Evolutionary conservation across 2,329 filamentous ascomycete genomes (phyloP).

Genomic region (Aspergillus cejpii): DNA sequence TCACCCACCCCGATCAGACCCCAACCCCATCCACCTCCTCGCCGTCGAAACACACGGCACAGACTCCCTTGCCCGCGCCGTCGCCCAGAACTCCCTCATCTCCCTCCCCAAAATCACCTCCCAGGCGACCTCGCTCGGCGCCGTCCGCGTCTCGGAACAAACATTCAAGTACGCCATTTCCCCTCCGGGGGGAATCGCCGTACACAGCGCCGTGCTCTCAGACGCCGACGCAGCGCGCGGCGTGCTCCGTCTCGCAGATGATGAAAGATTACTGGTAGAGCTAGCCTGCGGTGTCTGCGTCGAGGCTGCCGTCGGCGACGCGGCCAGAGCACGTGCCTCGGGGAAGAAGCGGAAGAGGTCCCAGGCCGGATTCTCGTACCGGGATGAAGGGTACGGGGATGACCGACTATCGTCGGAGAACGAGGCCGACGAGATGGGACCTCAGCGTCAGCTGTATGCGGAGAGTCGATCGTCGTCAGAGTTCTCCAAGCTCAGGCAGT

Average conservation of each 20-base stretch:
- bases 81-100: slow-evolving; percentile 51
- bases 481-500: slow-evolving; percentile 49
- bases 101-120: slow-evolving; percentile 66
- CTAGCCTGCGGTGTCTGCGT: slow-evolving; percentile 76
- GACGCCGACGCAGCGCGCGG: slow-evolving; percentile 76
- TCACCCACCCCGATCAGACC: neutral
- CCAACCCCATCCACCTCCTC: slow-evolving; percentile 49
- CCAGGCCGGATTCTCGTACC: slow-evolving; percentile 8
- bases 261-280: slow-evolving; percentile 76
- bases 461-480: slow-evolving; percentile 7
- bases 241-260: slow-evolving; percentile 69
- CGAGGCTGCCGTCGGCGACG: slow-evolving; percentile 42
- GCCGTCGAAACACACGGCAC: slow-evolving; percentile 72
- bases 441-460: too few relatives aligned
- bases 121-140: slow-evolving; percentile 67
- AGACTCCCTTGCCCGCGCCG: slow-evolving; percentile 59
- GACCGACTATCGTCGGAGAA: slow-evolving; percentile 28
- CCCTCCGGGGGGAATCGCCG: slow-evolving; percentile 42
- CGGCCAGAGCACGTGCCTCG: slow-evolving; percentile 10
- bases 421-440: slow-evolving; percentile 18
- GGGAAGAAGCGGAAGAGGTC: slow-evolving; percentile 28
- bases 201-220: slow-evolving; percentile 57
- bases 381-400: slow-evolving; percentile 34
- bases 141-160: slow-evolving; percentile 60
- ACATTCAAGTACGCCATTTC: slow-evolving; percentile 59